phyloP scores from a whole-genome alignment of 2,329 filamentous ascomycete genomes.

The Cadophora gregata region DNA sequence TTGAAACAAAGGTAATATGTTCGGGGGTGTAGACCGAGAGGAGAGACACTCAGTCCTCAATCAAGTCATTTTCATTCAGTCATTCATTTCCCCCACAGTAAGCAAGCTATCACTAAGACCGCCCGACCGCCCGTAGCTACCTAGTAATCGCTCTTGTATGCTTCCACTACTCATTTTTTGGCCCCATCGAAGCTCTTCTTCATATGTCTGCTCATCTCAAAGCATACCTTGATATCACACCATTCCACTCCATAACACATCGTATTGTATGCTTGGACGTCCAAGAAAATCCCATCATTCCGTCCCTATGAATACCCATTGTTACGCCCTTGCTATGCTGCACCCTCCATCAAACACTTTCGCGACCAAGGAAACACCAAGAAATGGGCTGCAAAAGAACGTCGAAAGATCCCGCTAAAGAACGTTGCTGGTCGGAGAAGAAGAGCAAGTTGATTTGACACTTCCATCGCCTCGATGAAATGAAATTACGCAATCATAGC shows the following conservation, averaged over 20 bases:
- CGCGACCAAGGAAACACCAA: not conserved
- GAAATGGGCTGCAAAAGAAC: not conserved
- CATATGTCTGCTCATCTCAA: not conserved
- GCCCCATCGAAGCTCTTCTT: not conserved
- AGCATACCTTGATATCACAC: constrained; percentile 4
- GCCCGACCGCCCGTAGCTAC: no score
- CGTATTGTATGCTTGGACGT: not conserved
- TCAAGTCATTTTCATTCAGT: not conserved
- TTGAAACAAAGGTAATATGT: no score
- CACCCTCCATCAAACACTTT: constrained; percentile 11
- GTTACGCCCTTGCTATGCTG: constrained; percentile 25
- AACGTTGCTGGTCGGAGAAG: constrained; percentile 1
- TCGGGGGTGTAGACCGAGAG: not conserved
- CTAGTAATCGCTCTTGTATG: not conserved
- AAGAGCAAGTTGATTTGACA: not conserved
- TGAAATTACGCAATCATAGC: constrained; percentile 38
- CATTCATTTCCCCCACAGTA: constrained; percentile 1
- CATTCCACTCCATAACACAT: not conserved
- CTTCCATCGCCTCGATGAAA: not conserved
- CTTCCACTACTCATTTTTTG: no score
- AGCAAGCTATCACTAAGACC: not conserved
- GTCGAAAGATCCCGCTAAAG: constrained; percentile 14
- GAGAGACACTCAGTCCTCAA: not conserved
- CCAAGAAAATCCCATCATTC: not conserved
- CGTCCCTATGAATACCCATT: not conserved